Conservation (phyloP, 768 basidiomycete genomes). For the Termitomyces sp. region DNA sequence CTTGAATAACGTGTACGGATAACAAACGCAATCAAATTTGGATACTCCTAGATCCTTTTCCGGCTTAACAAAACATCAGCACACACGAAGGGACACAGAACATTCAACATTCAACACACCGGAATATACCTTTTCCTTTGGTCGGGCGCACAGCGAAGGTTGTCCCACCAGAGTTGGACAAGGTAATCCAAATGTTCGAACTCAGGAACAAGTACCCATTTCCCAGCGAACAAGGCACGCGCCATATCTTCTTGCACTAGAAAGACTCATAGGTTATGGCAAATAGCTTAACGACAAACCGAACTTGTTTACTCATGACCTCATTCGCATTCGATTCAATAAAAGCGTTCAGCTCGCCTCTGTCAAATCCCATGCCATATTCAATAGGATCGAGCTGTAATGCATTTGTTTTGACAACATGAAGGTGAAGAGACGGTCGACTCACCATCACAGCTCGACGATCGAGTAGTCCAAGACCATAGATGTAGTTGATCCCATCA, state of each 20-base stretch:
- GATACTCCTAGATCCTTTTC: not conserved
- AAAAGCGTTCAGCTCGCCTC: not conserved
- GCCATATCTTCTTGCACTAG: not conserved
- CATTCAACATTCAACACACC: not conserved
- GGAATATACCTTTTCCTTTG: not conserved
- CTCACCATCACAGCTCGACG: not conserved
- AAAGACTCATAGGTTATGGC: too few relatives aligned
- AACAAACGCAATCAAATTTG: not conserved
- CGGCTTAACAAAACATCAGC: not conserved
- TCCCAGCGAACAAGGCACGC: not conserved
- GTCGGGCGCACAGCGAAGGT: not conserved
- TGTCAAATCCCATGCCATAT: not conserved
- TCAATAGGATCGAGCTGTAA: not conserved
- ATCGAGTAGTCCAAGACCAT: not conserved
- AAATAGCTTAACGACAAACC: not conserved
- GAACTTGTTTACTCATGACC: not conserved
- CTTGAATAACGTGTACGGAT: not conserved
- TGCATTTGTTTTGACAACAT: not conserved
- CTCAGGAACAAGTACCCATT: not conserved
- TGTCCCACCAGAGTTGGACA: not conserved
- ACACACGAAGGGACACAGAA: not conserved
- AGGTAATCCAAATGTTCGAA: not conserved
- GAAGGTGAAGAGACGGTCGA: not conserved
- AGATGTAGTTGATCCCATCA: not conserved
- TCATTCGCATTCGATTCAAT: not conserved